Base-by-base conservation (phyloP, 805 yeast species). In the Gaillardinia entomophila region DNA sequence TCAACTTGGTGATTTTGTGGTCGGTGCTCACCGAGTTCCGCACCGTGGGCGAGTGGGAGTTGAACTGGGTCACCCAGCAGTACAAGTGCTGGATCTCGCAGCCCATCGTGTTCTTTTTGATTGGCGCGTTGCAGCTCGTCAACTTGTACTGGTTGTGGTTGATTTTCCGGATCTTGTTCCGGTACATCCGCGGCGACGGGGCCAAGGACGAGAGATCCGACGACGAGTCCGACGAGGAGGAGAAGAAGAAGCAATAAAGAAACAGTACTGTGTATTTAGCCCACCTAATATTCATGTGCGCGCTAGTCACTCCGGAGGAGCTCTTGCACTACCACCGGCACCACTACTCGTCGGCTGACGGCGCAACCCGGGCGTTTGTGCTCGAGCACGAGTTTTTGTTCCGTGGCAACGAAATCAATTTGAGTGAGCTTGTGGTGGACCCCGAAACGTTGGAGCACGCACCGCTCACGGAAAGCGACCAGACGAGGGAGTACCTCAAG, bases 41-140 rank as follows among this genome's bases (percentile, higher is more conserved):
- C 43, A 75, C 94, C 2, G 87, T 85, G 16, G 98, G 98, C 25
- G 79, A 80, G 34, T 88, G 70, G 60, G 73, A 71, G 35, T 68
- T 92, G 46, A 77, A 87, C 66, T 92, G 86, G 78, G 84, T 73
- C 10, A 79, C 92, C 19, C 90, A 89, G 58, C 96, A 92, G 58
- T 92, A 90, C 67, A 92, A 92, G 62, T 92, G 97, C 62, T 87
- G 87, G 82, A 85, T 92, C 44, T 82, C 97, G 16, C 95, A 86
- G 62, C 84, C 86, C 34, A 88, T 92, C 55, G 89, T 90, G 3
- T 89, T 92, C 50, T 57, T 62, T 15, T 72, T 92, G 50, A 73
- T 92, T 38, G 66, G 73, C 33, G 89, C 92, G 1, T 70, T 92
- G 42, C 97, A 92, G 57, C 48, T 86, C 35, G 87, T 92, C 36